Conservation (phyloP, 306 rosid genomes). For the Rubus idaeus region DNA sequence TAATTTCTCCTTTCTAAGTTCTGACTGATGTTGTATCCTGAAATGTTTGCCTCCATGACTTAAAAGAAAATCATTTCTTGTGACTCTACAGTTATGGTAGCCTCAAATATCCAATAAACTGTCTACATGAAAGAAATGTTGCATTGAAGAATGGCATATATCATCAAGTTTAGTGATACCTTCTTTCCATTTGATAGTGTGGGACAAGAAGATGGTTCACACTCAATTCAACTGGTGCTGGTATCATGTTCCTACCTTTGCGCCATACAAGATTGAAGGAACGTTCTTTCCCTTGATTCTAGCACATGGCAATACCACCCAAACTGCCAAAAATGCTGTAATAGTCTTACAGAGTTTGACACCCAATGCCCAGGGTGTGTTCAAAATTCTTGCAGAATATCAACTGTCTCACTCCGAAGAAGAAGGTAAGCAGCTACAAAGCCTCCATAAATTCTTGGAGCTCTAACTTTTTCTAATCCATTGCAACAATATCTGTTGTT, state of each 20-base stretch:
- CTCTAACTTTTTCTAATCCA: not conserved
- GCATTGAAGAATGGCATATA: not conserved
- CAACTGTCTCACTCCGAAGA: slow-evolving; percentile 82
- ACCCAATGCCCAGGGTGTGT: slow-evolving; percentile 87
- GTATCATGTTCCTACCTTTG: slow-evolving; percentile 91
- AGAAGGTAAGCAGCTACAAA: slow-evolving; percentile 47
- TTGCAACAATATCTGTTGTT: not conserved
- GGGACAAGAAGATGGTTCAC: slow-evolving; percentile 98
- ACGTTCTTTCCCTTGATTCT: slow-evolving; percentile 78
- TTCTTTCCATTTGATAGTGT: slow-evolving; percentile 49
- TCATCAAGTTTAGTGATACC: not conserved
- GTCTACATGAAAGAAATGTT: slow-evolving; percentile 19
- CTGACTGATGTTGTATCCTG: not conserved
- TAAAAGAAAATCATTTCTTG: slow-evolving; percentile 6
- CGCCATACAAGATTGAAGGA: slow-evolving; percentile 79
- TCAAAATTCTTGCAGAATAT: slow-evolving; percentile 82
- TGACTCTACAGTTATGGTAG: slow-evolving; percentile 11
- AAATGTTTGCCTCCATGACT: not conserved
- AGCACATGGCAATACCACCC: slow-evolving; percentile 66
- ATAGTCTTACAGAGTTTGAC: slow-evolving; percentile 91
- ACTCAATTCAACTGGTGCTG: slow-evolving; percentile 93
- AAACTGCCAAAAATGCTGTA: slow-evolving; percentile 79
- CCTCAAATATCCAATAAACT: not conserved
- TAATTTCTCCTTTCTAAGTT: not conserved
- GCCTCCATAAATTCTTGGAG: slow-evolving; percentile 14